Base-by-base conservation (phyloP, 2,329 filamentous ascomycete species). In the Didymella keratinophila region DNA sequence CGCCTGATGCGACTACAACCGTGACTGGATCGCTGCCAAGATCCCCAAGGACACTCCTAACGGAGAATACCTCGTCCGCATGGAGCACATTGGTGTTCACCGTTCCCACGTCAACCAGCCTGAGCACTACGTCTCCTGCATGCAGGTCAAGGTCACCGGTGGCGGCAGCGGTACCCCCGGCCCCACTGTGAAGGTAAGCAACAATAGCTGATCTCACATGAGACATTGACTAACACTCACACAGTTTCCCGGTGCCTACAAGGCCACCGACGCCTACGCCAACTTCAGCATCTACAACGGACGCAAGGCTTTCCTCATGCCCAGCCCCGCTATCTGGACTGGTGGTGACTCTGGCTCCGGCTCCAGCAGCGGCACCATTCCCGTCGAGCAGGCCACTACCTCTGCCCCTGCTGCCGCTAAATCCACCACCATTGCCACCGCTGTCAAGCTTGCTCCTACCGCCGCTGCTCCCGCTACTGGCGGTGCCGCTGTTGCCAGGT, bases 81-180 rank as follows among this genome's bases (percentile, higher is more conserved):
- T 76, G 39, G 79, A 82, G 70, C 79, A 81, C 57, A 79, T 82
- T 39, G 79, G 70, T 39, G 69, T 67, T 25, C 64, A 67, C 50
- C 61, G 61, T 39, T 63, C 78, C 51, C 65, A 59, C 43, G 62
- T 62, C 41, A 66, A 66, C 36, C 71, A 74, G 52, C 71, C 74
- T n/a, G 74, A 81, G 71, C 80, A 80, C 67, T 81, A 81, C 48
- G 65, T 66, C 46, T 70, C 71, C 3, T 81, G 79, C 67, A 71
- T 75, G 0, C 80, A 82, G 69, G 56, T 82, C 56, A 75, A 77
- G 63, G 73, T 82, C 52, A 67, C 67, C 14, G 72, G 73, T 12
- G 68, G 71, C 30, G 74, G 74, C 14, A 70, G 58, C 44, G 75
- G 72, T 44, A 69, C 48, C 10, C 76, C 78, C 11, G 61, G 65